Percentiles rank a stretch among this genome's conserved stretches.
phyloP scores from a whole-genome alignment of 2,329 filamentous ascomycete genomes.

The Aspergillus sp. region DNA sequence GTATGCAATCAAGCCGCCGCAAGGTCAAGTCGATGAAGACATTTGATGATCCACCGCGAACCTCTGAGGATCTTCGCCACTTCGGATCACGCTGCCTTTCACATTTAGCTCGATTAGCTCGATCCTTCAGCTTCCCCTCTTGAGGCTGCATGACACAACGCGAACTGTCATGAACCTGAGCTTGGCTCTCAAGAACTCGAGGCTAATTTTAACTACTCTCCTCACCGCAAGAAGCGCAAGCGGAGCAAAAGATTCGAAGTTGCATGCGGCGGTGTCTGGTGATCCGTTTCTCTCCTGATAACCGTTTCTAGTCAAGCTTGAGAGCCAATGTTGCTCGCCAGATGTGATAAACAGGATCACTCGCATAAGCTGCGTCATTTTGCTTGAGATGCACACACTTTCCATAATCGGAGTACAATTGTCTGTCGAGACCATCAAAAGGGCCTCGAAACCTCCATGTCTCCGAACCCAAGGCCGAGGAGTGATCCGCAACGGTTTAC shows the following conservation, averaged over 20 bases:
- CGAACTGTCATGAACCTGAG: not conserved
- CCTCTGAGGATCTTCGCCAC: not conserved
- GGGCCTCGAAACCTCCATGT: not conserved
- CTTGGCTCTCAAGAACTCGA: not conserved
- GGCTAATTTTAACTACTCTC: not conserved
- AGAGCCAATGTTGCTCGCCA: not conserved
- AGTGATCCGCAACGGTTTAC: not conserved
- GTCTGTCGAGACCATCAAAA: not conserved
- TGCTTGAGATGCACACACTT: not conserved
- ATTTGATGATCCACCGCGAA: not conserved
- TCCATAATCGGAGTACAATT: not conserved
- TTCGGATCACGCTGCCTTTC: not conserved
- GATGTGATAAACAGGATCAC: not conserved
- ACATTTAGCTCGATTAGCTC: not conserved
- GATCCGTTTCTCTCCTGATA: not conserved
- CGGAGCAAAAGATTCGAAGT: not conserved
- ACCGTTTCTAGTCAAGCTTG: not conserved
- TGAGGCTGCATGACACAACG: not conserved
- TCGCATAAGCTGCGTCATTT: not conserved
- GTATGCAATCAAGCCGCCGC: not conserved
- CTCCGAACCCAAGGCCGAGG: not conserved
- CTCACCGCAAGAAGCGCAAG: not conserved
- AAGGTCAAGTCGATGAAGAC: not conserved
- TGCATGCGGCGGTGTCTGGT: not conserved
- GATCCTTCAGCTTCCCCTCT: not conserved